Percentiles rank a stretch among this genome's conserved stretches.
These are phyloP conservation scores for Drechmeria coniospora DNA, from an alignment of 2,329 filamentous ascomycete species.

Conservation along the genomic window DNA sequence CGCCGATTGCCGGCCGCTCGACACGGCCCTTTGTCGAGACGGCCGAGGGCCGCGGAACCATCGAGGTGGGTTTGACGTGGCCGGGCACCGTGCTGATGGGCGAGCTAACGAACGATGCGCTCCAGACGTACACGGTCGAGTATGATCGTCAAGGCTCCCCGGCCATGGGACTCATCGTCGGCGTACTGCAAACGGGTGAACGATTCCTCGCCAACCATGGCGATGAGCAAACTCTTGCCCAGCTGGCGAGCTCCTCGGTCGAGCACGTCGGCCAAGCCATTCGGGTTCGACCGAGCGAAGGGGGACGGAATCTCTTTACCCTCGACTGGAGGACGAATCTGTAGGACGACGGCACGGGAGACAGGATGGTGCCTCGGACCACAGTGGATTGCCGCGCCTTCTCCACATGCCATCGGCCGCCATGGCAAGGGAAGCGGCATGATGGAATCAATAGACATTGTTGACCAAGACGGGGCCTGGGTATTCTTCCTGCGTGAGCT, in stretches of 20 bases:
- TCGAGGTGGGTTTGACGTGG: slow-evolving; percentile 9
- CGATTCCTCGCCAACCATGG: slow-evolving; percentile 15
- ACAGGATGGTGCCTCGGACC: too few relatives aligned
- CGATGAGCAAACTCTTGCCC: slow-evolving; percentile 6
- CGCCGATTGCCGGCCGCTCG: slow-evolving; percentile 1
- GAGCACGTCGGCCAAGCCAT: slow-evolving; percentile 10
- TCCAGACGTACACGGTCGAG: slow-evolving; percentile 16
- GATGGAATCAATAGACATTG: too few relatives aligned
- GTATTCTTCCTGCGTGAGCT: too few relatives aligned
- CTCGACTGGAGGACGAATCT: slow-evolving; percentile 5
- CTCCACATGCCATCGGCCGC: too few relatives aligned
- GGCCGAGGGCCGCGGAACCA: slow-evolving; percentile 9
- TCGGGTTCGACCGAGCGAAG: slow-evolving; percentile 2
- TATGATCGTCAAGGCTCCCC: slow-evolving; percentile 10
- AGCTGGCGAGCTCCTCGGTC: slow-evolving; percentile 2
- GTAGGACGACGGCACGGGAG: too few relatives aligned
- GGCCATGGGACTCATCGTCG: slow-evolving; percentile 9
- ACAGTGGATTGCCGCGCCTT: too few relatives aligned
- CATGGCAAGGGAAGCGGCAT: too few relatives aligned
- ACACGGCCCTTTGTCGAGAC: slow-evolving; percentile 6
- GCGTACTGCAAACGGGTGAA: slow-evolving; percentile 7
- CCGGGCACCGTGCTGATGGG: too few relatives aligned
- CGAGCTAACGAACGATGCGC: neutral
- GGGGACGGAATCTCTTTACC: slow-evolving; percentile 7
- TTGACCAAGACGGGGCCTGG: too few relatives aligned